Conservation (phyloP, 2,329 filamentous ascomycete genomes). For the Golovinomyces cichoracearum region DNA sequence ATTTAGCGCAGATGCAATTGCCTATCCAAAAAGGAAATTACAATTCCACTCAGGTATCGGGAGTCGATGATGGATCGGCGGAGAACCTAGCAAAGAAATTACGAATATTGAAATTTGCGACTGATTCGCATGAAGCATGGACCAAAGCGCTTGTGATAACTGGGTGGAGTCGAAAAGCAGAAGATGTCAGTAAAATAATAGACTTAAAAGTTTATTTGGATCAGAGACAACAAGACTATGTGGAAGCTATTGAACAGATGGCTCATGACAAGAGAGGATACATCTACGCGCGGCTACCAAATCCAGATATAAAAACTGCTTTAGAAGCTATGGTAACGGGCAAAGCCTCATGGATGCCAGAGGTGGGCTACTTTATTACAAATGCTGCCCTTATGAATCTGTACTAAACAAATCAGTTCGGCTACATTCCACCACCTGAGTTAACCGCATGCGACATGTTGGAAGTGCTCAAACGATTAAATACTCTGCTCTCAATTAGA, state of each 20-base stretch:
- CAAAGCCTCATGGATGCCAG: constrained; percentile 51
- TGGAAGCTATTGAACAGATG: constrained; percentile 33
- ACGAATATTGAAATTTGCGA: constrained; percentile 47
- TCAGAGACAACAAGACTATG: constrained; percentile 33
- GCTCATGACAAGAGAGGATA: constrained; percentile 50
- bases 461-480: constrained; percentile 52
- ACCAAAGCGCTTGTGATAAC: constrained; percentile 78
- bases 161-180: constrained; percentile 63
- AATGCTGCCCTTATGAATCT: background rate
- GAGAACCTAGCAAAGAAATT: constrained; percentile 56
- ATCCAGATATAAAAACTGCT: constrained; percentile 75
- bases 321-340: constrained; percentile 62
- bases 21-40: constrained; percentile 27
- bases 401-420: constrained; percentile 25
- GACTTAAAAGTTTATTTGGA: constrained; percentile 58
- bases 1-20: constrained; percentile 42
- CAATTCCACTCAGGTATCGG: constrained; percentile 19
- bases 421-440: constrained; percentile 48
- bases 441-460: constrained; percentile 47
- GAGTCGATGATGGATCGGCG: constrained; percentile 28
- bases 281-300: constrained; percentile 48
- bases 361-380: constrained; percentile 25
- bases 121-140: constrained; percentile 61
- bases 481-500: constrained; percentile 57
- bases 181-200: constrained; percentile 63